Percentiles rank a stretch among this genome's conserved stretches.
These are phyloP conservation scores for Encephalitozoon intestinalis DNA, from an alignment of 371 early-diverging fungal species.

Conservation along the genomic window DNA sequence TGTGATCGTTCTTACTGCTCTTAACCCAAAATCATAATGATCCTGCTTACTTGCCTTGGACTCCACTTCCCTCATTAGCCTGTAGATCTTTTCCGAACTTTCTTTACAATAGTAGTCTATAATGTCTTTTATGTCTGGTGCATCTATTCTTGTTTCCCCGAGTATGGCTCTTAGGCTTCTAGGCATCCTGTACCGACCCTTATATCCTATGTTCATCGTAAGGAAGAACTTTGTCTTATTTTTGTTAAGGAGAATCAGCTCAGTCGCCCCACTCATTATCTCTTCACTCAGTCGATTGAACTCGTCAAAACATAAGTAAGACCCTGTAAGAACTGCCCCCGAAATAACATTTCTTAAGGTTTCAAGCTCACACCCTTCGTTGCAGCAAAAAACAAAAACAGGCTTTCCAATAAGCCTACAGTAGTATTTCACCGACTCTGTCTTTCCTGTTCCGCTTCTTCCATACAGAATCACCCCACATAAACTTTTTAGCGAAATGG, in stretches of 20 bases:
- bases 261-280: conserved; percentile 88
- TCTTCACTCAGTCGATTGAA: conserved; percentile 93
- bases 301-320: conserved; percentile 98
- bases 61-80: conserved; percentile 64
- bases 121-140: conserved; percentile 62
- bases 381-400: conserved; percentile 95
- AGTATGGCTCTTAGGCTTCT: conserved; percentile 93
- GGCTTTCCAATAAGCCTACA: conserved; percentile 85
- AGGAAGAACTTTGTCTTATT: conserved; percentile 72
- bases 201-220: conserved; percentile 98
- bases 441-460: conserved; percentile 79
- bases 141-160: conserved; percentile 80
- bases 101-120: conserved; percentile 61
- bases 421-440: conserved; percentile 90
- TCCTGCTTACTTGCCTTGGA: conserved; percentile 71
- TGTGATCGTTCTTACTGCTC: conserved; percentile 57
- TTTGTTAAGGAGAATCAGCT: conserved; percentile 67
- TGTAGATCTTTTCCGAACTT: conserved; percentile 63
- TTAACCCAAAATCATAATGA: conserved; percentile 96
- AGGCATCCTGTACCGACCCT: conserved; percentile 88
- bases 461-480: conserved; percentile 59
- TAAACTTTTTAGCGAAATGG: neutral
- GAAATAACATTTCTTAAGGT: conserved; percentile 97
- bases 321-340: conserved; percentile 88
- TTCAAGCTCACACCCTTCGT: conserved; percentile 94